phyloP scores from a whole-genome alignment of 805 yeast species.

The Nematodospora valgi region DNA sequence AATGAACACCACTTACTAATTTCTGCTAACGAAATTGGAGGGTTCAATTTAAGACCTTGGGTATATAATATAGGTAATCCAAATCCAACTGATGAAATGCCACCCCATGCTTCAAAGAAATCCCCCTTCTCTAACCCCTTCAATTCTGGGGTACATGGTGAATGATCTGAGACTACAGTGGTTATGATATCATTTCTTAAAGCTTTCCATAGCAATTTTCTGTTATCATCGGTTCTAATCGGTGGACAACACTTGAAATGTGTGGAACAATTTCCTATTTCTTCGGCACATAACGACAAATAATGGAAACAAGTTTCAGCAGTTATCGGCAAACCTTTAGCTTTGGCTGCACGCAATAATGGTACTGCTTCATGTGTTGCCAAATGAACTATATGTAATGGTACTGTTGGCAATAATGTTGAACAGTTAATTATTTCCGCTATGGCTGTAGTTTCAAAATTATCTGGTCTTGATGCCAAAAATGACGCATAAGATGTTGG shows the following conservation, averaged over 20 bases:
- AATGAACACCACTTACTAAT: constrained; percentile 76
- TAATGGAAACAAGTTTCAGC: constrained; percentile 97
- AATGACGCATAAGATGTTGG: constrained; percentile 69
- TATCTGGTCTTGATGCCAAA: constrained; percentile 83
- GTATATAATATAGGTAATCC: constrained; percentile 83
- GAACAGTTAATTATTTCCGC: constrained; percentile 65
- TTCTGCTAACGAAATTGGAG: constrained; percentile 53
- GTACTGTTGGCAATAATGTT: constrained; percentile 52
- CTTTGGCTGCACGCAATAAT: constrained; percentile 61
- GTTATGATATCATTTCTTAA: constrained; percentile 61
- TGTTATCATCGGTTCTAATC: constrained; percentile 71
- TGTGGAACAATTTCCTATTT: constrained; percentile 72
- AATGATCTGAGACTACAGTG: constrained; percentile 91
- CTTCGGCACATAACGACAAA: constrained; percentile 72
- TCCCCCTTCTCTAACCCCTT: constrained; percentile 82
- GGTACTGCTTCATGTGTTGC: constrained; percentile 86
- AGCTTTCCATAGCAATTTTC: constrained; percentile 75
- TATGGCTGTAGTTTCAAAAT: constrained; percentile 83
- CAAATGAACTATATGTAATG: constrained; percentile 85
- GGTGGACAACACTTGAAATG: constrained; percentile 96
- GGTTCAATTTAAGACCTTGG: constrained; percentile 54
- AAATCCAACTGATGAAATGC: constrained; percentile 88
- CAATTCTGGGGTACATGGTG: constrained; percentile 92
- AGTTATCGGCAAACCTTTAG: constrained; percentile 56
- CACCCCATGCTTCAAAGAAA: constrained; percentile 95